Percentiles rank a stretch among this genome's conserved stretches.
Conservation (phyloP, 768 basidiomycete genomes). For the Podaxis sp. region DNA sequence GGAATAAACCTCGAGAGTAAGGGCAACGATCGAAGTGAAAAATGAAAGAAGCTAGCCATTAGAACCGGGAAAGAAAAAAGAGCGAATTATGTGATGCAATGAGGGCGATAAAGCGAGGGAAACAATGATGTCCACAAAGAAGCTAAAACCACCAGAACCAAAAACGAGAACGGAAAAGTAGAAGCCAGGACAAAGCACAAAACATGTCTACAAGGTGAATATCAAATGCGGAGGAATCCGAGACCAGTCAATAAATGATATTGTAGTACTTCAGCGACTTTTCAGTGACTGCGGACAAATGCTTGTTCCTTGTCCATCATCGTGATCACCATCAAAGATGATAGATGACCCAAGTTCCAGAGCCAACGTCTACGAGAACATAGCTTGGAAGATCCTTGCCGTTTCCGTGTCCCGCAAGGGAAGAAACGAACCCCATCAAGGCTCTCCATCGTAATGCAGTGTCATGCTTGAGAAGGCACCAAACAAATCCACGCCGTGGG, state of each 20-base stretch:
- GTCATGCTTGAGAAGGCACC: constrained; percentile 90
- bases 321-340: constrained; percentile 6
- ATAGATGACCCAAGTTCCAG: constrained; percentile 10
- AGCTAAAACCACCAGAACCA: constrained; percentile 9
- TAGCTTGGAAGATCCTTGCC: constrained; percentile 10
- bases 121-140: constrained; percentile 11
- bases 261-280: neutral
- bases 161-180: neutral
- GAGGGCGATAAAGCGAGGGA: constrained; percentile 11
- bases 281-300: constrained; percentile 1
- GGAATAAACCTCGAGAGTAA: constrained; percentile 1
- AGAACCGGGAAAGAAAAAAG: neutral
- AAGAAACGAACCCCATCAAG: constrained; percentile 16
- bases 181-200: constrained; percentile 3
- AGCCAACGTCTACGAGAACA: constrained; percentile 8
- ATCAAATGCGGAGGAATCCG: constrained; percentile 8
- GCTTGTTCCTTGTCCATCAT: constrained; percentile 5
- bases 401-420: neutral
- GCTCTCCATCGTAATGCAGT: constrained; percentile 76
- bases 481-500: constrained; percentile 60
- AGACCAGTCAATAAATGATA: constrained; percentile 10
- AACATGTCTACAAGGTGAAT: constrained; percentile 11
- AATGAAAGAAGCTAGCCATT: constrained; percentile 8
- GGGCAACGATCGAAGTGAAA: constrained; percentile 1
- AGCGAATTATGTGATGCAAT: constrained; percentile 10